A percentile compares a stretch with the other conserved stretches of the same genome.
Evolutionary conservation across 345 rosid genomes (phyloP).

Genomic region (Citrus unshiu): DNA sequence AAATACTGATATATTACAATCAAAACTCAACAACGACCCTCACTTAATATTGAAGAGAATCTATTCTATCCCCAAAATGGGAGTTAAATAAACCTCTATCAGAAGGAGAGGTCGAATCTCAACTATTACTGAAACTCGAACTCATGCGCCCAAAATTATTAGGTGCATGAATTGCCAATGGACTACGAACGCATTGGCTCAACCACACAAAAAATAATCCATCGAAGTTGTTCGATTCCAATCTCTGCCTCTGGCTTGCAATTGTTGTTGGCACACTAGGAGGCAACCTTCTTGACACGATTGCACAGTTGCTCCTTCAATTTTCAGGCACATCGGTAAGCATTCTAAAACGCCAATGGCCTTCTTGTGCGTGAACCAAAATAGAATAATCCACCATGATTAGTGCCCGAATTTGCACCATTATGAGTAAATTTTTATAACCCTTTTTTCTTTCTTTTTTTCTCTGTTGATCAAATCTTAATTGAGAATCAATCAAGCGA

Average conservation of each 20-base stretch:
- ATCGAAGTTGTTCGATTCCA: background rate
- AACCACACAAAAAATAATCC: no score
- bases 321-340: slow-evolving; percentile 7
- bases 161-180: no score
- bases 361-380: background rate
- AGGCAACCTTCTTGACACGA: background rate
- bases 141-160: no score
- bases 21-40: no score
- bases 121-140: no score
- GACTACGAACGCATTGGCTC: no score
- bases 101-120: no score
- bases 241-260: background rate
- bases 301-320: background rate
- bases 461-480: background rate
- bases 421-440: no score
- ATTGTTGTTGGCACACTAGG: background rate
- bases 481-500: background rate
- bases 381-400: background rate
- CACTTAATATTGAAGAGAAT: no score
- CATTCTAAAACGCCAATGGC: background rate
- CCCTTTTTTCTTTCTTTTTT: background rate
- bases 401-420: background rate
- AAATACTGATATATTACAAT: no score
- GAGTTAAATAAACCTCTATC: no score
- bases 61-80: rapidly evolving